These are phyloP conservation scores for Claviceps fusiformis DNA, from an alignment of 2,329 filamentous ascomycete species.

Conservation along the genomic window DNA sequence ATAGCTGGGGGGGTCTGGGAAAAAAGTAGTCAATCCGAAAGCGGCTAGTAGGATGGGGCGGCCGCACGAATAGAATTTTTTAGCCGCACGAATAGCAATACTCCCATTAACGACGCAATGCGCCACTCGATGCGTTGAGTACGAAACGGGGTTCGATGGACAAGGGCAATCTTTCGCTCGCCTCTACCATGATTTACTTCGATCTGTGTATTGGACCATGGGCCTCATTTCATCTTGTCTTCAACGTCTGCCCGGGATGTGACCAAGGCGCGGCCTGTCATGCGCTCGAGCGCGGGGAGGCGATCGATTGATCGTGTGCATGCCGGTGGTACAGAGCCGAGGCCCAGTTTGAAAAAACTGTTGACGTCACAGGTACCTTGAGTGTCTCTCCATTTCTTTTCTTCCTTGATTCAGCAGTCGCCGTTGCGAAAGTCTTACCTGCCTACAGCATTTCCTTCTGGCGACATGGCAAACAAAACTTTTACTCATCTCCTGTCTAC, in stretches of 20 bases:
- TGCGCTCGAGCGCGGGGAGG: neutral
- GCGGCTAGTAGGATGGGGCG: too few relatives aligned
- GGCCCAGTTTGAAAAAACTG: neutral
- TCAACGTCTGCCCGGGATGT: neutral
- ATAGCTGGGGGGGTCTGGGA: too few relatives aligned
- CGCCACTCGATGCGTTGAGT: too few relatives aligned
- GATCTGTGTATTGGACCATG: too few relatives aligned
- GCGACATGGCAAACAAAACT: neutral
- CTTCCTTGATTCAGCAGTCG: neutral
- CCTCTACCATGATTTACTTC: too few relatives aligned
- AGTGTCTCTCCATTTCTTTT: neutral
- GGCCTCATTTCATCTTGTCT: neutral
- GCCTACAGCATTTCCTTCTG: neutral
- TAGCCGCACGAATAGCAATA: too few relatives aligned
- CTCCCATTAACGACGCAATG: too few relatives aligned
- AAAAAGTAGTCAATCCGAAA: too few relatives aligned
- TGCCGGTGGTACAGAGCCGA: too few relatives aligned
- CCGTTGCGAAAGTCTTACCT: neutral
- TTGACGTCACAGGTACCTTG: conserved; percentile 3
- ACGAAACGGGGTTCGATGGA: too few relatives aligned
- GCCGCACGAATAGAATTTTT: too few relatives aligned
- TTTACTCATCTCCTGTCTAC: neutral
- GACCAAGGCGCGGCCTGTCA: neutral
- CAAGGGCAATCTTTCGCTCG: too few relatives aligned
- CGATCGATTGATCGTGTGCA: neutral